Evolutionary conservation across 2,329 filamentous ascomycete genomes (phyloP), one percentile per base, ranked within the genome.

Genomic region (Neofusicoccum parvum): DNA sequence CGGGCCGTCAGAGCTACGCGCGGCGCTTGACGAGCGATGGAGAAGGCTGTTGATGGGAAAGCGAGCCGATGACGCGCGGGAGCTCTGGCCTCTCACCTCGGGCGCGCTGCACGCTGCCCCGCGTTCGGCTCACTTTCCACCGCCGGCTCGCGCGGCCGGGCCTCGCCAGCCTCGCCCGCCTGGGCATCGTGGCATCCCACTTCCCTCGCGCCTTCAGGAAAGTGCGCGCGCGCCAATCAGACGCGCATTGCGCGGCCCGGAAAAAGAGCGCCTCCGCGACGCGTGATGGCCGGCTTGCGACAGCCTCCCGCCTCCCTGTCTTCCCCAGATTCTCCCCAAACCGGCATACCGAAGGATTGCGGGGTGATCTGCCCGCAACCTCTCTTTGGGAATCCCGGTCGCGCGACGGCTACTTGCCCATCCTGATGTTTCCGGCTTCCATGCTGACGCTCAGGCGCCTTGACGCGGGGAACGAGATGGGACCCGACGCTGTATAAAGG

Each of bases 121-220:
- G 56, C 56, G 56, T 60, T 64, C 62, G 62, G 50, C 50, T 48
- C 62, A 56, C 62, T 50, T 64, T 64, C 62, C 62, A 46, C 48
- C 60, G 23, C 27, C 27, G 27, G 27, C 27, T 32, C 27, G 6
- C 27, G 27, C 27, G 27, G 27, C 27, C 27, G 27, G 27, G 27
- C 27, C 27, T 32, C 60, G 14, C 17, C 9, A 37, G 17, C 46
- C 36, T 27, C 46, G 36, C 12, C 23, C 23, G 23, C 23, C 23
- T 23, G 23, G 23, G 23, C 23, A 23, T 23, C 23, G 23, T 23
- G 23, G 23, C 60, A 32, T 34, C 43, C 20, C 46, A 51, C 10
- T 37, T 12, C 14, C 27, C 39, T 34, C 50, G 41, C 51, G 10
- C 36, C 3, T 41, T 58, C 41, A 46, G 54, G 39, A 15, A 36